Base-by-base conservation (phyloP, 352 stramenopile genomes). In the Blastocystis sp. region DNA sequence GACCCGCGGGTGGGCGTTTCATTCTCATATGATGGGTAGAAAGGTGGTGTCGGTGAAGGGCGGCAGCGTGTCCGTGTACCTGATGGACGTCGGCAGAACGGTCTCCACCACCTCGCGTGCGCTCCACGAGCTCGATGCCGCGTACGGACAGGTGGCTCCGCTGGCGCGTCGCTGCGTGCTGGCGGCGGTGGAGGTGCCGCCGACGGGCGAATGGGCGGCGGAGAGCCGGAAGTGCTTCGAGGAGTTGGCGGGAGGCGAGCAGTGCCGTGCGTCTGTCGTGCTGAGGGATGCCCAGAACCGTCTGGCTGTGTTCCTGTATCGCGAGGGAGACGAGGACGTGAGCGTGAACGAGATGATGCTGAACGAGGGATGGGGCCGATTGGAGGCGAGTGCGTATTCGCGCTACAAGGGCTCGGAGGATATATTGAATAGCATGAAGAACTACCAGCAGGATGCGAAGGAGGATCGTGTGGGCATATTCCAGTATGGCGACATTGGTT, bases 21-120 rank as follows among this genome's bases (percentile, higher is more conserved):
- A 21, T 13, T 21, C 29, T 6, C 31, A 82, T 9, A 31, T 67
- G 59, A 77, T 6, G 33, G 10, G 4, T n/a, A 79, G 67, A 33
- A 9, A n/a, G 3, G 31, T 74, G 39, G 94, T 41, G 91, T 93
- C 90, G 92, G 91, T 33, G 88, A 88, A 59, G 80, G 78, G 21
- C 90, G 90, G 62, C 70, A 80, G 31, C 33, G 19, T n/a, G 92
- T 93, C 19, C 94, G 93, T 63, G 94, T 98, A 70, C 19, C 98
- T 97, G 91, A 93, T 99, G 45, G 96, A 99, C 94, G 97, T 98
- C 90, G 96, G 96, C 85, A 98, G 98, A 91, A 92, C 95, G 24
- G 93, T 93, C 12, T 95, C 96, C 0, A 90, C 97, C 63, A 91
- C 94, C 2, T 91, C 93, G 31, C 95, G 92, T 88, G 93, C 94